Evolutionary conservation across 768 basidiomycete species (phyloP).

Genomic region (Termitomyces sp.): DNA sequence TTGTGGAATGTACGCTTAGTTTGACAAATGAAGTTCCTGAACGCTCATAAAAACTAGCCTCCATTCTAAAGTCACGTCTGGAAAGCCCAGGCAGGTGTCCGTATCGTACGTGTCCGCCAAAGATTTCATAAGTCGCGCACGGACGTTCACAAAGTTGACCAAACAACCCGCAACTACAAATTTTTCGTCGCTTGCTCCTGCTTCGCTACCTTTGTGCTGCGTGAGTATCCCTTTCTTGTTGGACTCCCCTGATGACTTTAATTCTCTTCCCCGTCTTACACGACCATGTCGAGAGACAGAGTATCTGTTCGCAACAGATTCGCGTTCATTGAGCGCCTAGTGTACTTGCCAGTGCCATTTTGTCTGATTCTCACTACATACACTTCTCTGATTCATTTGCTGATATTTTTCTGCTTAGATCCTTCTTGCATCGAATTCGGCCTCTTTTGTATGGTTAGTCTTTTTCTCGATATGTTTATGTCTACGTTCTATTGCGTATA

Average conservation of each 20-base stretch:
- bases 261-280: conserved; percentile 91
- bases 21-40: too few relatives aligned
- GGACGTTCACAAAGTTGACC: background rate
- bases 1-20: too few relatives aligned
- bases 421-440: background rate
- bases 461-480: background rate
- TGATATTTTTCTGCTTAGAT: conserved; percentile 1
- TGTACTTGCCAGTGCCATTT: conserved; percentile 90
- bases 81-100: too few relatives aligned
- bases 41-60: too few relatives aligned
- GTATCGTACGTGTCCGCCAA: too few relatives aligned
- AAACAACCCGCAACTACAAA: background rate
- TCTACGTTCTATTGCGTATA: conserved; percentile 4
- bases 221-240: background rate
- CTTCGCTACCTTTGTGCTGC: background rate
- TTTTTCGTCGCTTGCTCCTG: background rate
- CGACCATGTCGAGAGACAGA: conserved; percentile 86
- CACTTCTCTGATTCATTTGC: too few relatives aligned
- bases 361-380: conserved; percentile 44
- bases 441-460: background rate
- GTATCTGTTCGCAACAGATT: conserved; percentile 76
- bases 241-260: conserved; percentile 45
- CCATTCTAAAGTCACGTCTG: too few relatives aligned
- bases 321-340: conserved; percentile 55
- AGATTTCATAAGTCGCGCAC: too few relatives aligned